phyloP scores from a whole-genome alignment of 768 basidiomycete species.

The Mycena capillaripes region DNA sequence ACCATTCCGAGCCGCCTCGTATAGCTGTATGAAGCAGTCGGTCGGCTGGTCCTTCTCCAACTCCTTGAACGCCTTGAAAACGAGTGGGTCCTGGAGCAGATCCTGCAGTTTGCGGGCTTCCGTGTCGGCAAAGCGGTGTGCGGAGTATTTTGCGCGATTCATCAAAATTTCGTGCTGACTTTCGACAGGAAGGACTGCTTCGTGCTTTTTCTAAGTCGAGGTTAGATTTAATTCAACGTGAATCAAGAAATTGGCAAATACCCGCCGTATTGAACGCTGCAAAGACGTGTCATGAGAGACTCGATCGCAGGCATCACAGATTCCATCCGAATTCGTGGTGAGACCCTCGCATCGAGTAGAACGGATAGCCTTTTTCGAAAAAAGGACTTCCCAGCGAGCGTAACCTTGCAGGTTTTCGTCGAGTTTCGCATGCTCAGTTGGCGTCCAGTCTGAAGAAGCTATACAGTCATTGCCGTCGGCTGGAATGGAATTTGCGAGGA shows the following conservation, averaged over 20 bases:
- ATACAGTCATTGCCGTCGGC: neutral
- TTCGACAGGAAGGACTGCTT: neutral
- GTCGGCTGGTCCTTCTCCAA: conserved; percentile 28
- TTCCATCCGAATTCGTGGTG: conserved; percentile 5
- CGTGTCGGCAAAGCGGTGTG: neutral
- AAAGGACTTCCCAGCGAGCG: conserved; percentile 27
- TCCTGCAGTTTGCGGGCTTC: conserved; percentile 30
- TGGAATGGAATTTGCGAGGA: neutral
- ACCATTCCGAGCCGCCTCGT: conserved; percentile 26
- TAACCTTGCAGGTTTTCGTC: conserved; percentile 1
- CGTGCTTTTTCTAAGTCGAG: conserved; percentile 4
- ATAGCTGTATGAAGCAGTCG: conserved; percentile 36
- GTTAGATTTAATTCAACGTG: neutral
- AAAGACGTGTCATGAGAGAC: neutral
- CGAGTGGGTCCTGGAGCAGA: conserved; percentile 30
- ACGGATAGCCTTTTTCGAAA: neutral
- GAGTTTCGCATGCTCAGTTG: conserved; percentile 5
- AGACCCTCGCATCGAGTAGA: conserved; percentile 19
- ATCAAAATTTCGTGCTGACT: conserved; percentile 13
- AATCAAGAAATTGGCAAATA: too few species aligned
- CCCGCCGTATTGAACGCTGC: neutral
- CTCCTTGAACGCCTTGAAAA: conserved; percentile 22
- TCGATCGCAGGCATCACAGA: conserved; percentile 17
- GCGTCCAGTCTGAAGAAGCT: neutral
- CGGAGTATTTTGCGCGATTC: conserved; percentile 18